Evolutionary conservation across 2,329 filamentous ascomycete genomes (phyloP), one percentile per base, ranked within the genome.

Genomic region (Sphaerostilbella broomeana): DNA sequence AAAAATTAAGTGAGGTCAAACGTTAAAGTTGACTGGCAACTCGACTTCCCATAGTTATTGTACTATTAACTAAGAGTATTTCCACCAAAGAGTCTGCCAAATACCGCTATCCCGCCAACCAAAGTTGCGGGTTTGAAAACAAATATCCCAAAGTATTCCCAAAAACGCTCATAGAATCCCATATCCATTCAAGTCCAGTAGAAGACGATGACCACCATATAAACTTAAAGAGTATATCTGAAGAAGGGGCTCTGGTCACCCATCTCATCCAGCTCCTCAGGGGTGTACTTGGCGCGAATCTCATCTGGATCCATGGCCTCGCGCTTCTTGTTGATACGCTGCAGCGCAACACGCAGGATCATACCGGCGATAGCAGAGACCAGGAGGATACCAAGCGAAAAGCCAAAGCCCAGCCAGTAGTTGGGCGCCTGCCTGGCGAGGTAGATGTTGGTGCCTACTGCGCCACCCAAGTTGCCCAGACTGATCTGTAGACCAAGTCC

Each of bases 371-470:
- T 12, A 17, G 25, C 24, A n/a, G 21, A 20, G 10, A 25, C 13
- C n/a, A 20, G 25, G 15, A 24, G 15, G 13, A 35, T 35, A 17
- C 32, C 32, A 10, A 35, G 28, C 8, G 28, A 26, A 12, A 37
- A 37, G 3, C 26, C 35, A 22, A 29, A 37, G 5, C 35, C 35
- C 26, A 27, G 28, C 35, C 26, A 37, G 26, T 37, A 37, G 11
- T 37, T 25, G 7, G 35, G 35, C 13, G 35, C 26, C 15, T 30
- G 25, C 15, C 21, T 5, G 4, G 26, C 13, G 11, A 37, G 35
- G 30, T 29, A 37, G 13, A 37, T 30, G 1, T 37, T 37, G 15
- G 35, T 22, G 26, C 35, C 35, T 17, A 27, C 35, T n/a, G 25
- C 25, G 8, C 32, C 32, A 12, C 32, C 32, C 12, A 35, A 22